Evolutionary conservation across 1,139 yeast genomes (phyloP).

Genomic region (Hemisphaericaspora xylanilytica): DNA sequence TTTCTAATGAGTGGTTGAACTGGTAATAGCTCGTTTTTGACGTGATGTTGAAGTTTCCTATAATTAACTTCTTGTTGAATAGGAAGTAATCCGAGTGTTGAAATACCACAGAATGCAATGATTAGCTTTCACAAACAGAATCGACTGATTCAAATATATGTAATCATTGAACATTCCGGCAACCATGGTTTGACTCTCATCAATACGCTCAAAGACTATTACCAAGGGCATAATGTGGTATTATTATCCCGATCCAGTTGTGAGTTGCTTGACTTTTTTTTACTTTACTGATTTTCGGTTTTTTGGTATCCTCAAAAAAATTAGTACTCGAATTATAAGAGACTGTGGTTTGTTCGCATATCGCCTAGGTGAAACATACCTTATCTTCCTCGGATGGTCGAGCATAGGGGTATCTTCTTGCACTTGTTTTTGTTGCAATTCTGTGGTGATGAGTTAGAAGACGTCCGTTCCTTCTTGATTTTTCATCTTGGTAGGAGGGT

Average conservation of each 20-base stretch:
- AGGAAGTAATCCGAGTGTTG: neutral
- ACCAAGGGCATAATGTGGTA: neutral
- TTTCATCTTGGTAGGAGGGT: constrained; percentile 1
- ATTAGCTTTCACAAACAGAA: constrained; percentile 1
- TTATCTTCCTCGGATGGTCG: constrained; percentile 1
- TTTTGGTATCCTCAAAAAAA: neutral
- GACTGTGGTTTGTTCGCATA: neutral
- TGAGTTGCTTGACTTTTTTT: neutral
- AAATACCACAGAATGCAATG: constrained; percentile 1
- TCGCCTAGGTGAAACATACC: constrained; percentile 4
- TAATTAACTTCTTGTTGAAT: neutral
- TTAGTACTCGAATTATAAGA: neutral
- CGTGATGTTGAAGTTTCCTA: neutral
- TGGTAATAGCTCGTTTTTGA: neutral
- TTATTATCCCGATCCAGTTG: neutral
- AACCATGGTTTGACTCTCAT: neutral
- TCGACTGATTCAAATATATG: neutral
- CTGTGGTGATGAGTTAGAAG: too few relatives aligned
- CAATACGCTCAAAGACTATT: neutral
- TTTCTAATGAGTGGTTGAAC: neutral
- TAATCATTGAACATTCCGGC: constrained; percentile 2
- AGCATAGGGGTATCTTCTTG: constrained; percentile 4
- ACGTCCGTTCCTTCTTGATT: constrained; percentile 4
- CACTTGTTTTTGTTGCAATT: too few relatives aligned
- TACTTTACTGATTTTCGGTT: constrained; percentile 1